Base-by-base conservation (phyloP, 345 rosid species). In the Ailanthus altissimus region DNA sequence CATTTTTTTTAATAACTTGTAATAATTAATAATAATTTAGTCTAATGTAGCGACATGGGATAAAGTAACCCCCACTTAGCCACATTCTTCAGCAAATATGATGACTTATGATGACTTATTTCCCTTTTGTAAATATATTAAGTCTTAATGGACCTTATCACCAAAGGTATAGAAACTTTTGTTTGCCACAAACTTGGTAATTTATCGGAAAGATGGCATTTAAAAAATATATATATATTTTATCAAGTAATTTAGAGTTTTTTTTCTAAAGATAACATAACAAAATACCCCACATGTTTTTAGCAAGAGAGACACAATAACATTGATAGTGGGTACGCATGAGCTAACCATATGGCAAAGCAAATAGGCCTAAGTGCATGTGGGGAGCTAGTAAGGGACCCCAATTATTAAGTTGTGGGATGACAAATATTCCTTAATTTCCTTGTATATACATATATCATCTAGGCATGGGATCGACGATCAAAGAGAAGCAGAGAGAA, bases 261-360 rank as follows among this genome's bases (percentile, higher is more conserved):
- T n/a, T n/a, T n/a, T n/a, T n/a, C n/a, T n/a, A n/a, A n/a, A n/a
- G n/a, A n/a, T n/a, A n/a, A n/a, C n/a, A n/a, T n/a, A 1, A 42
- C 18, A 58, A 40, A 49, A 50, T 51, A 67, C 70, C 71, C 77
- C 64, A 57, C 77, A 58, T 81, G 83, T 58, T 28, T 40, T 40
- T 14, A 25, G 53, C 75, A 20, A 72, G 53, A 57, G 65, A 42
- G 66, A 57, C 66, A 73, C 23, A 28, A 61, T 25, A 61, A 60
- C 76, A 61, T 12, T 59, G 56, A 45, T 11, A 18, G 43, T 72
- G 64, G 38, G 18, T 21, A 8, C 21, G 56, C 51, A 42, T 72
- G 53, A 72, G 65, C 53, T 28, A 12, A 25, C 25, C 66, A 43
- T 42, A 12, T 57, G 51, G 21, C 23, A 58, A 56, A 21, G 23